A percentile compares a stretch with the other conserved stretches of the same genome.
These are phyloP conservation scores for Xylaria sp. DNA, from an alignment of 2,329 filamentous ascomycete species.

Conservation along the genomic window DNA sequence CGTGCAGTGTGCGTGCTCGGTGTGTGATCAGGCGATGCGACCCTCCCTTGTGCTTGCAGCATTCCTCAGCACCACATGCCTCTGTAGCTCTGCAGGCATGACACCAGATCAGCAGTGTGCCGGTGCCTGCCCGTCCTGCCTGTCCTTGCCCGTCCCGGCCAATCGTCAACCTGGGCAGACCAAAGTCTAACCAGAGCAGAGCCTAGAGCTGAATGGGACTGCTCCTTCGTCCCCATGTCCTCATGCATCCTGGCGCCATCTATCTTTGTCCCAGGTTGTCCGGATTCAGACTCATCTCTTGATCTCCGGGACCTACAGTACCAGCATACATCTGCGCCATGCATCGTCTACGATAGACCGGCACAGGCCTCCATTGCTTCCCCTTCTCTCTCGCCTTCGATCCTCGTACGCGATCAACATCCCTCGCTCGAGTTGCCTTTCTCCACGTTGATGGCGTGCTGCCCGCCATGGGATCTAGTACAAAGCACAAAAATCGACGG, in stretches of 20 bases:
- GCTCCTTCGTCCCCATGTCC: slow-evolving; percentile 10
- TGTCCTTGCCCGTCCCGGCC: background rate
- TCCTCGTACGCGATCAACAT: background rate
- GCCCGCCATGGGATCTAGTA: slow-evolving; percentile 33
- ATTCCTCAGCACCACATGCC: background rate
- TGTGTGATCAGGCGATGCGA: slow-evolving; percentile 17
- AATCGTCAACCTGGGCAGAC: no score
- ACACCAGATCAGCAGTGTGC: slow-evolving; percentile 7
- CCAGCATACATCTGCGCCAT: background rate
- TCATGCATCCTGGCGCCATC: background rate
- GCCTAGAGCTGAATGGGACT: slow-evolving; percentile 20
- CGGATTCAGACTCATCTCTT: background rate
- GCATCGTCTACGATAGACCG: background rate
- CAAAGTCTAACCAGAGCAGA: no score
- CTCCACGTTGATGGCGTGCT: slow-evolving; percentile 26
- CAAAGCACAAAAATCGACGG: slow-evolving; percentile 26
- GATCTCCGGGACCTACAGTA: background rate
- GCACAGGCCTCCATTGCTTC: background rate
- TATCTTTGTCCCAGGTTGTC: background rate
- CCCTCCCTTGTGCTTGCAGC: slow-evolving; percentile 10
- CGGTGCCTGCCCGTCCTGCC: background rate
- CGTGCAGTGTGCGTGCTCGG: slow-evolving; percentile 2
- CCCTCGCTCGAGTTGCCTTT: slow-evolving; percentile 1
- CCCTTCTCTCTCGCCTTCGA: background rate
- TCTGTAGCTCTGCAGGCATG: background rate